Evolutionary conservation across 441 rosid species (phyloP).

Genomic region (Populus hybrid): DNA sequence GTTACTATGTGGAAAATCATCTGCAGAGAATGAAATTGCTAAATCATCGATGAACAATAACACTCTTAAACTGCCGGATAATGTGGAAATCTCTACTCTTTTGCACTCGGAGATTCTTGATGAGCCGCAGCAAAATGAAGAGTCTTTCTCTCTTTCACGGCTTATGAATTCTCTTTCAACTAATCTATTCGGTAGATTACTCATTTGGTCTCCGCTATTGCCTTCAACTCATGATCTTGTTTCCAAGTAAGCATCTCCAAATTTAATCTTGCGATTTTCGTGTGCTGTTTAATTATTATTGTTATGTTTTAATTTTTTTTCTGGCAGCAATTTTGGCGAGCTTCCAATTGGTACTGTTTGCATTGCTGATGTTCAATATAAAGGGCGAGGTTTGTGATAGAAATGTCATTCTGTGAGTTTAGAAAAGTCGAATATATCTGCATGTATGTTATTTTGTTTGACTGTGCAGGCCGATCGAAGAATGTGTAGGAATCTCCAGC

Average conservation of each 20-base stretch:
- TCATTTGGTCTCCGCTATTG: conserved; percentile 78
- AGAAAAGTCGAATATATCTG: background rate
- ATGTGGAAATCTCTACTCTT: conserved; percentile 28
- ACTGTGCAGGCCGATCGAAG: conserved; percentile 64
- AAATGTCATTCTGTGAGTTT: background rate
- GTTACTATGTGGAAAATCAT: conserved; percentile 64
- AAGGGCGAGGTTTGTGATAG: conserved; percentile 64
- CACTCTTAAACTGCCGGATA: conserved; percentile 49
- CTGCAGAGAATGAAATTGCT: conserved; percentile 50
- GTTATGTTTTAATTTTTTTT: background rate
- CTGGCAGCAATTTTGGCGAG: conserved; percentile 72
- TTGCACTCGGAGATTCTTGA: conserved; percentile 47
- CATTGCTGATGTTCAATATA: conserved; percentile 66
- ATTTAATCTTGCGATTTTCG: background rate
- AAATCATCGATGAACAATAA: conserved; percentile 37
- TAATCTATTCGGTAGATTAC: conserved; percentile 61
- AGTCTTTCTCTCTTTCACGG: conserved; percentile 31
- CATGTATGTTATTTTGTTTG: background rate
- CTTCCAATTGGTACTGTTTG: conserved; percentile 82
- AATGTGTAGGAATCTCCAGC: conserved; percentile 86
- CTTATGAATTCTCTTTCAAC: conserved; percentile 58
- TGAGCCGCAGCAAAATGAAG: conserved; percentile 22
- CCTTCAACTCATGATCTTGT: conserved; percentile 80
- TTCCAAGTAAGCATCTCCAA: conserved; percentile 54
- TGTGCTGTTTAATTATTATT: background rate